A percentile compares a stretch with the other conserved stretches of the same genome.
phyloP scores from a whole-genome alignment of 345 rosid genomes.

The Populus simonii region DNA sequence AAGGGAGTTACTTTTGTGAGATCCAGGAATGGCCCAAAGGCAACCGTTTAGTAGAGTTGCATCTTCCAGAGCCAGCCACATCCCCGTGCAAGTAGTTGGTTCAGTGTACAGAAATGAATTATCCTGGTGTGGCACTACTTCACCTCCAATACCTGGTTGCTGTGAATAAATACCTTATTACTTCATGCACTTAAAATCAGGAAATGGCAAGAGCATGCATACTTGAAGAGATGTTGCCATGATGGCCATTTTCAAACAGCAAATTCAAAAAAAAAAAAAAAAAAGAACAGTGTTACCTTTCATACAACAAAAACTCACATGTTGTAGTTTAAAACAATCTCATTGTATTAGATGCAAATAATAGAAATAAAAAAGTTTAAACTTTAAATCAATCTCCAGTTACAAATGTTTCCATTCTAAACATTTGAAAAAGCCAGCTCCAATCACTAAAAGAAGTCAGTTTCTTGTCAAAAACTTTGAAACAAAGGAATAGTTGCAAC shows the following conservation, averaged over 20 bases:
- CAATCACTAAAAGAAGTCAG: too few relatives aligned
- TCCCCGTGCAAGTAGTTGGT: slow-evolving; percentile 85
- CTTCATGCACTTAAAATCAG: background rate
- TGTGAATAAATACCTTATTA: slow-evolving; percentile 25
- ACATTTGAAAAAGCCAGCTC: too few relatives aligned
- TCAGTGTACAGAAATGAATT: slow-evolving; percentile 85
- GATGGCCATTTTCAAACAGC: too few relatives aligned
- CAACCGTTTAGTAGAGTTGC: slow-evolving; percentile 78
- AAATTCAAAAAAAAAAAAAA: background rate
- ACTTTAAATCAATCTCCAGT: too few relatives aligned
- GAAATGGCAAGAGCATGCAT: background rate
- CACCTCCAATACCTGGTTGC: slow-evolving; percentile 99
- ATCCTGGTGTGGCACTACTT: slow-evolving; percentile 95
- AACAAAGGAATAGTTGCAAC: too few relatives aligned
- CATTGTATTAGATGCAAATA: too few relatives aligned
- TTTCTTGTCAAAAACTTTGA: too few relatives aligned
- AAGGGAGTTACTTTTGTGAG: slow-evolving; percentile 64
- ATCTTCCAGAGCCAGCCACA: slow-evolving; percentile 96
- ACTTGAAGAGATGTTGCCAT: background rate
- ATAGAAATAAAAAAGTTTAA: too few relatives aligned
- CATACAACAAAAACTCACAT: background rate
- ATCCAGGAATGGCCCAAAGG: slow-evolving; percentile 97
- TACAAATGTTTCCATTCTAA: too few relatives aligned
- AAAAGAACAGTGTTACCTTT: background rate
- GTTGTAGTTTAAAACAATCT: too few relatives aligned